These are phyloP conservation scores for Penicillium taxi DNA, from an alignment of 495 filamentous ascomycete species.

Conservation along the genomic window DNA sequence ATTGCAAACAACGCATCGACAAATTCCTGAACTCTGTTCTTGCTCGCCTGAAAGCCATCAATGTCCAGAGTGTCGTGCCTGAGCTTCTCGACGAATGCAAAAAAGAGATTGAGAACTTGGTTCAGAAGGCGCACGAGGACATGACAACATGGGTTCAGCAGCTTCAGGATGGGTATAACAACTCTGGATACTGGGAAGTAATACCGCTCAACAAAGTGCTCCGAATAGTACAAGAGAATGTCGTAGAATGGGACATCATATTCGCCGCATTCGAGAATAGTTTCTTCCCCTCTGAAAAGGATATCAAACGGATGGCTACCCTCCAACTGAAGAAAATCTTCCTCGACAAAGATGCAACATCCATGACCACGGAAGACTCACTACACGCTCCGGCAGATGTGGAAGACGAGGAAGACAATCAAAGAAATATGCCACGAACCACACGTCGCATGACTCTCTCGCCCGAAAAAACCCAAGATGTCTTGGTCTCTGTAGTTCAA, in stretches of 20 bases:
- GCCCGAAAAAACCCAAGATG: slow-evolving; percentile 60
- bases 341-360: slow-evolving; percentile 72
- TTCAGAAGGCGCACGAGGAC: slow-evolving; percentile 71
- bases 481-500: slow-evolving; percentile 61
- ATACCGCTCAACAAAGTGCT: slow-evolving; percentile 85
- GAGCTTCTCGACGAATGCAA: slow-evolving; percentile 76
- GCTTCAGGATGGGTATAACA: slow-evolving; percentile 83
- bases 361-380: slow-evolving; percentile 47
- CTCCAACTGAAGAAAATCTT: slow-evolving; percentile 94
- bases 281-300: slow-evolving; percentile 95
- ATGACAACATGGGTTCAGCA: slow-evolving; percentile 61
- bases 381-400: slow-evolving; percentile 49
- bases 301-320: slow-evolving; percentile 85
- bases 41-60: slow-evolving; percentile 74
- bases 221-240: slow-evolving; percentile 83
- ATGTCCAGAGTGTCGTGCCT: slow-evolving; percentile 79
- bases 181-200: slow-evolving; percentile 91
- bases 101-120: slow-evolving; percentile 67
- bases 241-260: slow-evolving; percentile 82
- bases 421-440: slow-evolving; percentile 24
- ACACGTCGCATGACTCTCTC: slow-evolving; percentile 48
- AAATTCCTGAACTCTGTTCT: slow-evolving; percentile 84
- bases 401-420: slow-evolving; percentile 40
- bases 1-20: slow-evolving; percentile 69
- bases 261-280: slow-evolving; percentile 88